These are phyloP conservation scores for Rosa rugosa DNA, from an alignment of 306 rosid genomes.

Conservation along the genomic window DNA sequence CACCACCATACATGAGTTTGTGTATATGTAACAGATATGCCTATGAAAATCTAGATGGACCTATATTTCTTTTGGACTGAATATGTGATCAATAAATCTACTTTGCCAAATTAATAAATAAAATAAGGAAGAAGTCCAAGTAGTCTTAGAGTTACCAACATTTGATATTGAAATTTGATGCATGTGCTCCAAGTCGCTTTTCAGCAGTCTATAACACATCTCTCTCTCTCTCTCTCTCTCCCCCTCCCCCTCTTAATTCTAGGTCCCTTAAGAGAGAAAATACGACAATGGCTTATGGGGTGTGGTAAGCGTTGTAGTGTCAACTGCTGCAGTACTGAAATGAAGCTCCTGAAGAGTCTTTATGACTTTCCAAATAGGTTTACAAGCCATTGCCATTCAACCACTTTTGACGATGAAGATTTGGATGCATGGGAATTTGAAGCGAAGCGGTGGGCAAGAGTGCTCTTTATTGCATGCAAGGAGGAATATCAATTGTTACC, in stretches of 20 bases:
- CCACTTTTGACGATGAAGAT: conserved; percentile 74
- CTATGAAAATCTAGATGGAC: neutral
- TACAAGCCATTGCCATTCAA: conserved; percentile 32
- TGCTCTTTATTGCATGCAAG: conserved; percentile 66
- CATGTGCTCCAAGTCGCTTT: neutral
- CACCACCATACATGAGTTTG: neutral
- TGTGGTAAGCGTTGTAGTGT: conserved; percentile 56
- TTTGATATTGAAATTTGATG: neutral
- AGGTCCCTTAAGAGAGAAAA: conserved; percentile 67
- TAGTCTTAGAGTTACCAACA: neutral
- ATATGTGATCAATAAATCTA: neutral
- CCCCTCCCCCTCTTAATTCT: neutral
- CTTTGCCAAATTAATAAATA: neutral
- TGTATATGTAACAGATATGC: neutral
- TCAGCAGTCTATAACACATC: neutral
- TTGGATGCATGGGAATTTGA: conserved; percentile 80
- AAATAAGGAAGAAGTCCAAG: neutral
- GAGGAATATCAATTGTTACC: conserved; percentile 59
- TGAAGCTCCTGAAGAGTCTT: conserved; percentile 58
- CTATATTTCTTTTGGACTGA: neutral
- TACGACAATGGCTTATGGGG: conserved; percentile 76
- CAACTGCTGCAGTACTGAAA: conserved; percentile 48
- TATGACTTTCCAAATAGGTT: conserved; percentile 67
- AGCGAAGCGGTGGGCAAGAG: conserved; percentile 87
- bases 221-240: conserved; percentile 24